Evolutionary conservation across 768 basidiomycete genomes (phyloP).

Genomic region (Kwoniella dejecticola): DNA sequence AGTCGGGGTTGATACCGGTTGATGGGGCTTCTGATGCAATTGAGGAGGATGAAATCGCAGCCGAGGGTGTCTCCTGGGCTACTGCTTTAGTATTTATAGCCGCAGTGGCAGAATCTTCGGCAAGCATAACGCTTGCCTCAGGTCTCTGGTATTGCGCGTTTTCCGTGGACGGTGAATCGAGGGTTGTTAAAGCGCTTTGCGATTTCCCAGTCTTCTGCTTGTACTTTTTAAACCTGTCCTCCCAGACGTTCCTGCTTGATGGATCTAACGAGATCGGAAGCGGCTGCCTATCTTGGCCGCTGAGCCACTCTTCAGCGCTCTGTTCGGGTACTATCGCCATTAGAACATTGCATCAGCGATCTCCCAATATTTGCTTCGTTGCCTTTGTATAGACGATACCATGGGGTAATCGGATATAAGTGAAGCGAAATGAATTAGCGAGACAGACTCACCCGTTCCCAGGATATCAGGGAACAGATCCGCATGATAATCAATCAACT

Average conservation of each 20-base stretch:
- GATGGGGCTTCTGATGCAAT: neutral
- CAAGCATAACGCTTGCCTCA: no score
- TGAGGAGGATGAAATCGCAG: neutral
- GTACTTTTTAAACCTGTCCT: slow-evolving; percentile 14
- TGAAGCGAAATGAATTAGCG: no score
- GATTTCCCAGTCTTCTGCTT: neutral
- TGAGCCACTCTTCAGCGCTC: slow-evolving; percentile 29
- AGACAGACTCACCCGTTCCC: slow-evolving; percentile 36
- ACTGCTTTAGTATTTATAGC: no score
- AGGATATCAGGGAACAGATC: slow-evolving; percentile 52
- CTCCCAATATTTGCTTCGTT: neutral
- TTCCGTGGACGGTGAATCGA: no score
- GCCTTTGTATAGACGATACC: no score
- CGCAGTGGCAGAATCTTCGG: no score
- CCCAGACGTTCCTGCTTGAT: slow-evolving; percentile 31
- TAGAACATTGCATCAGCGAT: neutral
- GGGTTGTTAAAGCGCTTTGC: no score
- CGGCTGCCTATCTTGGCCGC: slow-evolving; percentile 29
- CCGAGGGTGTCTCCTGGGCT: no score
- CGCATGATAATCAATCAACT: slow-evolving; percentile 56
- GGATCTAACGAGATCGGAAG: slow-evolving; percentile 39
- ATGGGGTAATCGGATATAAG: no score
- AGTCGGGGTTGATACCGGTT: neutral
- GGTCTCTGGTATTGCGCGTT: no score
- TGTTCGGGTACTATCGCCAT: slow-evolving; percentile 38